Base-by-base conservation (phyloP, 1,284 basidiomycete genomes). In the Papiliotrema terrestris region DNA sequence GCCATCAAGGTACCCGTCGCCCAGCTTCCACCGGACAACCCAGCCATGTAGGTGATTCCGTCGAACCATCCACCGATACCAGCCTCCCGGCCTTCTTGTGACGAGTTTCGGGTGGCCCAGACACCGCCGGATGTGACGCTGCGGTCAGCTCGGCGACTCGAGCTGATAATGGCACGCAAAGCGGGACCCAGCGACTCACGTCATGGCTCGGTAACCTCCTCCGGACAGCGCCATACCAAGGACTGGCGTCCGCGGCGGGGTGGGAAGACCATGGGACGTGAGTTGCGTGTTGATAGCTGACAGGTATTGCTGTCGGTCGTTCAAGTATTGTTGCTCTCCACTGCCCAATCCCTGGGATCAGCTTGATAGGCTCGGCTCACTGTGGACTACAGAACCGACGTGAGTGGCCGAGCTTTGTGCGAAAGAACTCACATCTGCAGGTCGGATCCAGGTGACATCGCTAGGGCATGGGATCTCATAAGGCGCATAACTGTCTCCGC, bases 181-280 rank as follows among this genome's bases (percentile, higher is more conserved):
- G n/a, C n/a, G n/a, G n/a, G n/a, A n/a, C n/a, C n/a, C n/a, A n/a
- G n/a, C n/a, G n/a, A 62, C 69, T 57, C 49, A 71, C 61, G 78
- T 69, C 79, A 80, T 80, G 11, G 79, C 79, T 19, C 79, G 62
- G 54, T 79, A 77, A 4, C 79, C 79, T 29, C 79, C 79, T 36
- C 79, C 79, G 11, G 74, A 75, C 15, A 80, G 59, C 1, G 78
- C 77, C 42, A 78, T 66, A 26, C 75, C 77, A 20, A 80, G 63
- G 2, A 60, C 57, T 0, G 80, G 80, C 17, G 66, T 70, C 43
- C 75, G 61, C 14, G 71, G 64, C 3, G 75, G 71, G 17, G 57
- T 58, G 8, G 61, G 46, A 1, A 77, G 54, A 2, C 65, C 66
- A 35, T 60, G 56, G 14, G 60, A 49, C 15, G 63, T 37, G 45